These are phyloP conservation scores for Saururus chinensis DNA, from an alignment of 164 flowering plant species.

Conservation along the genomic window DNA sequence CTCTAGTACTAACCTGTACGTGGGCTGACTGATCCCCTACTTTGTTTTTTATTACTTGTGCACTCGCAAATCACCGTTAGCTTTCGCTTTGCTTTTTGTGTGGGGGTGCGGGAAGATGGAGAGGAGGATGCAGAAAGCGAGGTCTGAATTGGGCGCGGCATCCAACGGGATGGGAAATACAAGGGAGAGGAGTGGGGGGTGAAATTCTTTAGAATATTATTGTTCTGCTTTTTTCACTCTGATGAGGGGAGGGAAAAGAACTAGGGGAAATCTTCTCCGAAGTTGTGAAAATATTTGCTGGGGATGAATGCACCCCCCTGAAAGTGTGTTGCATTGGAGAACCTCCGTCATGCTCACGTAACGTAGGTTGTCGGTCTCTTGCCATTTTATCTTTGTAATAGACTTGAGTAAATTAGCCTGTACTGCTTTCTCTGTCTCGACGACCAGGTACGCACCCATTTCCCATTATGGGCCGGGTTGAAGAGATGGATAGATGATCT, in stretches of 20 bases:
- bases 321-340: background rate
- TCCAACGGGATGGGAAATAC: background rate
- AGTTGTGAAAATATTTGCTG: constrained; percentile 1
- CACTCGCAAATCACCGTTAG: background rate
- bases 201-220: too few species aligned
- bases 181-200: too few species aligned
- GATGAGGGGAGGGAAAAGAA: background rate
- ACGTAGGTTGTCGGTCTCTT: background rate
- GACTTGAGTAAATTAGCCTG: too few species aligned
- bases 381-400: background rate
- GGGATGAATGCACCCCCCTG: background rate
- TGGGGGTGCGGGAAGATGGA: too few species aligned
- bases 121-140: background rate
- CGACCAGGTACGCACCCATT: too few species aligned
- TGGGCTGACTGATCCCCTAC: too few species aligned
- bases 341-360: background rate
- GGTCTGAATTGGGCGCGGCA: background rate
- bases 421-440: too few species aligned
- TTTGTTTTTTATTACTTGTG: too few species aligned
- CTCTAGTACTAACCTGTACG: background rate
- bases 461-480: too few species aligned
- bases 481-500: too few species aligned
- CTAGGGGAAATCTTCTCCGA: constrained; percentile 2
- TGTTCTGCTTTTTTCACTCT: background rate
- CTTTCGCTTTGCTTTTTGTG: background rate